A percentile compares a stretch with the other conserved stretches of the same genome.
Evolutionary conservation across 2,329 filamentous ascomycete genomes (phyloP).

Genomic region (Talaromyces sp.): DNA sequence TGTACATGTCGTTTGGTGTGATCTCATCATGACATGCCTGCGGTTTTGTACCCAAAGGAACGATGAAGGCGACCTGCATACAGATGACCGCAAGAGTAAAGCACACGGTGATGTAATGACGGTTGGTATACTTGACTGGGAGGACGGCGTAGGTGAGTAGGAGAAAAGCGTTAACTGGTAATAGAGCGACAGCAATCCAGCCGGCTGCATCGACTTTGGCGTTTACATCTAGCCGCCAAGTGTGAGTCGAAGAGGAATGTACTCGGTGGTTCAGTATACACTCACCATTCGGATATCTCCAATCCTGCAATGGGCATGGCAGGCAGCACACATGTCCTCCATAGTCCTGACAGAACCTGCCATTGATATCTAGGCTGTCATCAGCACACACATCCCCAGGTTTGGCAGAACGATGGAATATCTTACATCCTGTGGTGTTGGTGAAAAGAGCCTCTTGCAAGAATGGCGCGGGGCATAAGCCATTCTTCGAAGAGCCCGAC

Average conservation of each 20-base stretch:
- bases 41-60: constrained; percentile 74
- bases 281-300: constrained; percentile 58
- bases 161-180: constrained; percentile 68
- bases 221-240: constrained; percentile 41
- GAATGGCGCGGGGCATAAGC: constrained; percentile 65
- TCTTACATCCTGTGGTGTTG: constrained; percentile 61
- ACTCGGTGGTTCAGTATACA: background rate
- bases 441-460: constrained; percentile 59
- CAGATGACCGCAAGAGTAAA: constrained; percentile 69
- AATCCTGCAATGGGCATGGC: constrained; percentile 82
- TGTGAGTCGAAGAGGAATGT: constrained; percentile 12
- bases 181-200: constrained; percentile 73
- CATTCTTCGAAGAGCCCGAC: constrained; percentile 21
- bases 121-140: constrained; percentile 81
- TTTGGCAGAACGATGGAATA: background rate
- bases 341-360: constrained; percentile 55
- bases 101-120: constrained; percentile 90
- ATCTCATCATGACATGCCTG: constrained; percentile 83
- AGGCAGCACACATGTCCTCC: constrained; percentile 68
- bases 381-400: background rate
- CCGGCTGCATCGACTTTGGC: constrained; percentile 63
- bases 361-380: constrained; percentile 48
- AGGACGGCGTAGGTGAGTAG: constrained; percentile 73
- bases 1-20: constrained; percentile 88
- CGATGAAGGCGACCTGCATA: constrained; percentile 88